phyloP scores from a whole-genome alignment of 805 yeast genomes.

The Metschnikowia lochheadii region DNA sequence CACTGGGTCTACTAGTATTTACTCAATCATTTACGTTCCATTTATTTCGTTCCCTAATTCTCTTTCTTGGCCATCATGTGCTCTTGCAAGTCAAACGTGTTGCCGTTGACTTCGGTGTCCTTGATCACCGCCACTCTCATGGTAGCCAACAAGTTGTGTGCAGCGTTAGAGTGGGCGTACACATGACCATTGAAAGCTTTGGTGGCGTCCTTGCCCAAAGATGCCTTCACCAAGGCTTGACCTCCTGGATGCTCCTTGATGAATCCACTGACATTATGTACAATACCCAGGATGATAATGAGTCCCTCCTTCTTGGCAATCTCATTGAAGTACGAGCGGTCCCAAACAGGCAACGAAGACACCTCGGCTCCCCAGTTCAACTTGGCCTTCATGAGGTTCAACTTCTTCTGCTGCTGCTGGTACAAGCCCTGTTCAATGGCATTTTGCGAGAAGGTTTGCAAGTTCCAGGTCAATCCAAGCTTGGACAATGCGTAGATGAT shows the following conservation, averaged over 20 bases:
- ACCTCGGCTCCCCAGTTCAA: slow-evolving; percentile 76
- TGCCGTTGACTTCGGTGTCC: slow-evolving; percentile 55
- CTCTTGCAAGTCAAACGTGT: slow-evolving; percentile 53
- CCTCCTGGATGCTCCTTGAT: slow-evolving; percentile 85
- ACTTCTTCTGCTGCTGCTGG: slow-evolving; percentile 80
- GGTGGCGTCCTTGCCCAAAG: slow-evolving; percentile 78
- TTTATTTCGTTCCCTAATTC: slow-evolving; percentile 5
- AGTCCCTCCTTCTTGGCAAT: slow-evolving; percentile 53
- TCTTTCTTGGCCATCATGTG: slow-evolving; percentile 38
- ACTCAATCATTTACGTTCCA: neutral
- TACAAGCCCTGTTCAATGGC: slow-evolving; percentile 79
- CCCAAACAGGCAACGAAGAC: slow-evolving; percentile 69
- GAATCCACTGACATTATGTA: slow-evolving; percentile 68
- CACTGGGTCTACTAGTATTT: too few species aligned
- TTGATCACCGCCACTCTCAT: slow-evolving; percentile 79
- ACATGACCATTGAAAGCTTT: slow-evolving; percentile 85
- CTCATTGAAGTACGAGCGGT: slow-evolving; percentile 54
- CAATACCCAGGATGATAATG: slow-evolving; percentile 72
- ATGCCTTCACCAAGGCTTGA: slow-evolving; percentile 62
- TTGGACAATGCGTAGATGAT: slow-evolving; percentile 56
- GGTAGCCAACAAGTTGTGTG: slow-evolving; percentile 74
- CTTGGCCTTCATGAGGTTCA: slow-evolving; percentile 56
- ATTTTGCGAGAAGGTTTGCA: slow-evolving; percentile 72
- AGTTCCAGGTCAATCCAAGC: slow-evolving; percentile 66
- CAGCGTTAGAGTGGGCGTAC: slow-evolving; percentile 81